These are phyloP conservation scores for Neoconidiobolus thromboides DNA, from an alignment of 371 early-diverging fungal genomes.

Conservation along the genomic window DNA sequence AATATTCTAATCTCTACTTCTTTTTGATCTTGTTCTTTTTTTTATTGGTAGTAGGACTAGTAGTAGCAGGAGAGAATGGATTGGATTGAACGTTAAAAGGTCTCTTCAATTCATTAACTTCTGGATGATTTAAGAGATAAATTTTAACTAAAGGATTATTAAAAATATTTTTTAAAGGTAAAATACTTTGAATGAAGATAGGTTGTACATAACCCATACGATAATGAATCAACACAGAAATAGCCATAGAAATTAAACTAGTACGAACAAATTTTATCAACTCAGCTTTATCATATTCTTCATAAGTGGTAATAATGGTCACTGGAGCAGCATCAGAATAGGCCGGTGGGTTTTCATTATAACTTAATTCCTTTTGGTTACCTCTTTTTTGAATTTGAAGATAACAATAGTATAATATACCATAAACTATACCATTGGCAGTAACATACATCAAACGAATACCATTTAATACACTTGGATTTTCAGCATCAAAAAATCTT, in stretches of 20 bases:
- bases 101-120: constrained; percentile 55
- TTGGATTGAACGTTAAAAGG: constrained; percentile 55
- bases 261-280: constrained; percentile 46
- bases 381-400: not conserved
- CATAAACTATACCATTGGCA: not conserved
- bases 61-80: constrained; percentile 21
- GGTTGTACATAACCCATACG: constrained; percentile 80
- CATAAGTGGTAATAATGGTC: constrained; percentile 34
- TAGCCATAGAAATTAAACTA: constrained; percentile 36
- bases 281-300: constrained; percentile 63
- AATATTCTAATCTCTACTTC: too few relatives aligned
- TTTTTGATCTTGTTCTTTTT: too few relatives aligned
- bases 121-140: constrained; percentile 56
- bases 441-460: not conserved
- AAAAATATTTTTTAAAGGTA: constrained; percentile 55
- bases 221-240: constrained; percentile 66
- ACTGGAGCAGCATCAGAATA: constrained; percentile 8
- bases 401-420: not conserved
- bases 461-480: not conserved
- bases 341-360: not conserved
- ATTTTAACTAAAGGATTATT: constrained; percentile 55
- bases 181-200: constrained; percentile 64
- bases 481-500: not conserved
- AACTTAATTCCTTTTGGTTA: constrained; percentile 1
- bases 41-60: too few relatives aligned